phyloP scores from a whole-genome alignment of 1,284 basidiomycete species.

The Puccinia polysora region DNA sequence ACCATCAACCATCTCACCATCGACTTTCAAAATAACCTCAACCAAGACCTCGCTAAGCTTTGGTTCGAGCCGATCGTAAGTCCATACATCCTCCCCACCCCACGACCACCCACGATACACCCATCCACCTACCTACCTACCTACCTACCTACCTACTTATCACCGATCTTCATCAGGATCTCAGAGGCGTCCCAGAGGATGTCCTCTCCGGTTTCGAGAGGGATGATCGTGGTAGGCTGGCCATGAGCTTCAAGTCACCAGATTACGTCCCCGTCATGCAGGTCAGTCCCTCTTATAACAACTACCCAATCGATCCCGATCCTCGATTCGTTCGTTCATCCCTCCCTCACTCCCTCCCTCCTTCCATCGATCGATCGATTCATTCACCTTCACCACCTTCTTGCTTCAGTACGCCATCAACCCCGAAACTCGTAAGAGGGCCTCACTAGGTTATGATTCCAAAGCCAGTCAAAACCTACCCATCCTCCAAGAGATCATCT shows the following conservation, averaged over 20 bases:
- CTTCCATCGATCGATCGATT: slow-evolving; percentile 23
- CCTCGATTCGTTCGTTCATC: too few relatives aligned
- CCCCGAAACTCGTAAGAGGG: slow-evolving; percentile 64
- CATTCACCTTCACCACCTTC: slow-evolving; percentile 4
- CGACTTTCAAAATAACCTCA: slow-evolving; percentile 75
- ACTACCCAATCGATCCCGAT: too few relatives aligned
- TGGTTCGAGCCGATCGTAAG: slow-evolving; percentile 45
- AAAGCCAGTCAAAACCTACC: slow-evolving; percentile 67
- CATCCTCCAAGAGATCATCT: slow-evolving; percentile 63
- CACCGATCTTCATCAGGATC: slow-evolving; percentile 60
- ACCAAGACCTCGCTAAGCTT: slow-evolving; percentile 63
- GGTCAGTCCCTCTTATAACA: not conserved
- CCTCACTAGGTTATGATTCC: slow-evolving; percentile 64
- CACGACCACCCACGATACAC: too few relatives aligned
- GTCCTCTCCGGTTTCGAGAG: slow-evolving; percentile 69
- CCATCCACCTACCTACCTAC: not conserved
- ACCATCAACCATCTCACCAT: slow-evolving; percentile 66
- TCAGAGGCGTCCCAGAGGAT: slow-evolving; percentile 71
- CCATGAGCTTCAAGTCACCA: slow-evolving; percentile 65
- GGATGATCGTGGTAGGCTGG: slow-evolving; percentile 46
- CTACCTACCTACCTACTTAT: not conserved
- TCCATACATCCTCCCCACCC: not conserved
- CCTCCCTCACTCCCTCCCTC: too few relatives aligned
- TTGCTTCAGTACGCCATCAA: slow-evolving; percentile 67
- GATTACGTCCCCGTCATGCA: slow-evolving; percentile 70